phyloP scores from a whole-genome alignment of 352 stramenopile genomes.

The Phytophthora pseudosyringae region DNA sequence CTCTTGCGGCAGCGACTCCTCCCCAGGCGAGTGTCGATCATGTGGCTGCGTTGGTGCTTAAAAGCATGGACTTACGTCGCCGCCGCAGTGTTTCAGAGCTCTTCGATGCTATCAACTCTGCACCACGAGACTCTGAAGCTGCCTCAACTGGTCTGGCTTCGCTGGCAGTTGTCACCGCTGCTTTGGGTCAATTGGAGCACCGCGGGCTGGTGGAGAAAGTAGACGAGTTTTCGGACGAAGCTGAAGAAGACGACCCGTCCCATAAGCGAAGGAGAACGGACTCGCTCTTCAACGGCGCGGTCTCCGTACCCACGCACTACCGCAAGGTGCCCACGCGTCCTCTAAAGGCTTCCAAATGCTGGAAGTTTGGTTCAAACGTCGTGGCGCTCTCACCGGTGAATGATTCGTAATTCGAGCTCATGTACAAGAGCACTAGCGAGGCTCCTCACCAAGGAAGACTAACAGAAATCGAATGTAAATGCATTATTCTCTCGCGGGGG shows the following conservation, averaged over 20 bases:
- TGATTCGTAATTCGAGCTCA: conserved; percentile 22
- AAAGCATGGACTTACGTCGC: conserved; percentile 64
- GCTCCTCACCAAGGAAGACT: conserved; percentile 14
- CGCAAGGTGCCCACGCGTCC: conserved; percentile 73
- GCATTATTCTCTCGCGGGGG: conserved; percentile 29
- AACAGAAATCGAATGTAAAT: conserved; percentile 42
- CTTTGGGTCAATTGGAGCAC: conserved; percentile 59
- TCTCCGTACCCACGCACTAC: conserved; percentile 49
- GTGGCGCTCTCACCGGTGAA: conserved; percentile 40
- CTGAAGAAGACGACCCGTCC: conserved; percentile 16
- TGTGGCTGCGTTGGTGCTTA: conserved; percentile 54
- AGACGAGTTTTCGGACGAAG: conserved; percentile 24
- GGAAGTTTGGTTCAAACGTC: conserved; percentile 54
- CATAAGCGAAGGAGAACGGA: conserved; percentile 39
- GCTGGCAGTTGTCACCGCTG: conserved; percentile 60
- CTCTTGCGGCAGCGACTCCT: conserved; percentile 9
- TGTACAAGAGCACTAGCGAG: conserved; percentile 7
- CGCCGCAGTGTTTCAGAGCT: conserved; percentile 66
- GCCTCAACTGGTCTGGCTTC: conserved; percentile 35
- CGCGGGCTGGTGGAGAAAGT: conserved; percentile 62
- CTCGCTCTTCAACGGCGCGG: conserved; percentile 21
- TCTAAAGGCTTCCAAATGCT: conserved; percentile 77
- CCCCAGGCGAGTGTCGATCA: conserved; percentile 45
- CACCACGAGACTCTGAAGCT: conserved; percentile 8
- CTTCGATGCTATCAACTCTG: conserved; percentile 52